Conservation (phyloP, 345 rosid genomes). For the Linum tenue region DNA sequence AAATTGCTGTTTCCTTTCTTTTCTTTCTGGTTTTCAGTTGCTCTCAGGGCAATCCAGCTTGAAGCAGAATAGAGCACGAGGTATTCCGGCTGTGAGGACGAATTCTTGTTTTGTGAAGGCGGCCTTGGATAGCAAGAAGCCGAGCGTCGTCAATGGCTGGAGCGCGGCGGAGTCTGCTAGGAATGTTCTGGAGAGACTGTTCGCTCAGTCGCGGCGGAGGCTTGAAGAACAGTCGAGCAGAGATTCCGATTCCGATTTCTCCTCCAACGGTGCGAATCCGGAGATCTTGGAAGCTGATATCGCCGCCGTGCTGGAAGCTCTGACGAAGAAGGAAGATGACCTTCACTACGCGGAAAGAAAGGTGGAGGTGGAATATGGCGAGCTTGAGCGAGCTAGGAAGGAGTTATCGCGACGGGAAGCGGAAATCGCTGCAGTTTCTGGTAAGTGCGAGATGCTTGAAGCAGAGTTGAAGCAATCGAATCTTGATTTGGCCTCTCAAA, state of each 20-base stretch:
- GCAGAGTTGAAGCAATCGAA: constrained; percentile 48
- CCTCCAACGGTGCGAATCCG: constrained; percentile 28
- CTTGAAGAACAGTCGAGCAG: constrained; percentile 40
- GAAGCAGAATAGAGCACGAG: constrained; percentile 30
- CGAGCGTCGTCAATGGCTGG: constrained; percentile 33
- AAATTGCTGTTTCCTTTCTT: background rate
- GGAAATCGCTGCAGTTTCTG: constrained; percentile 35
- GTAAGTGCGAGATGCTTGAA: constrained; percentile 47
- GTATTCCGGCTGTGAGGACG: constrained; percentile 13
- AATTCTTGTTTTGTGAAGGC: constrained; percentile 26
- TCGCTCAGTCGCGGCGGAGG: constrained; percentile 42
- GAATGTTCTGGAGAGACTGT: constrained; percentile 56
- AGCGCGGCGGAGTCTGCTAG: constrained; percentile 45
- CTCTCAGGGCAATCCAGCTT: constrained; percentile 21
- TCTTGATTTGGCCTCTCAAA: constrained; percentile 50
- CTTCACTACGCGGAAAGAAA: constrained; percentile 45
- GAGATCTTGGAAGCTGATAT: constrained; percentile 62
- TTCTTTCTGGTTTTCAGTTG: constrained; percentile 31
- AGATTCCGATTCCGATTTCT: constrained; percentile 16
- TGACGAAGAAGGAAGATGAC: constrained; percentile 63
- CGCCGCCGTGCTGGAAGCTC: constrained; percentile 45
- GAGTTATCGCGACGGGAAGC: constrained; percentile 46
- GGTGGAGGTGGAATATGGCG: constrained; percentile 43
- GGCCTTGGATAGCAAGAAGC: constrained; percentile 29
- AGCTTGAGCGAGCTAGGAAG: constrained; percentile 40